phyloP scores from a whole-genome alignment of 257 asterid genomes.

The Rhazya stricta region DNA sequence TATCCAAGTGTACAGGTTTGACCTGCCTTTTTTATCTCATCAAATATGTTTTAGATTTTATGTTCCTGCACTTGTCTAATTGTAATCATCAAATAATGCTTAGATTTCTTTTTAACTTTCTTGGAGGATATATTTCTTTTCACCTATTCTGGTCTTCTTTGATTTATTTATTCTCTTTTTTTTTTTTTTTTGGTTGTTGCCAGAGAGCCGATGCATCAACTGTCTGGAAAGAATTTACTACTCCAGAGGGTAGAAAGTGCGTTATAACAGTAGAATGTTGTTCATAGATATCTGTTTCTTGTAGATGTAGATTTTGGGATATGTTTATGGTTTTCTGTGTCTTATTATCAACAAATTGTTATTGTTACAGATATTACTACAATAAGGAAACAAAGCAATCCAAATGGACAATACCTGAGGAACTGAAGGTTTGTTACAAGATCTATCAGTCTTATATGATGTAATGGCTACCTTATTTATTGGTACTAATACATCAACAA shows the following conservation, averaged over 20 bases:
- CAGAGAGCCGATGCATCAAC: slow-evolving; percentile 99
- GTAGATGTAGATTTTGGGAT: neutral
- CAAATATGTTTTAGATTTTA: neutral
- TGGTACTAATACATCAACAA: slow-evolving; percentile 28
- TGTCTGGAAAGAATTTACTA: slow-evolving; percentile 95
- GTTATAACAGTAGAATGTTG: slow-evolving; percentile 24
- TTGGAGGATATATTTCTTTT: slow-evolving; percentile 2
- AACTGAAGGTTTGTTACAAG: slow-evolving; percentile 61
- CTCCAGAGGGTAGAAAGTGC: slow-evolving; percentile 95
- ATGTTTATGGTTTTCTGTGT: slow-evolving; percentile 13
- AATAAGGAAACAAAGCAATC: slow-evolving; percentile 96
- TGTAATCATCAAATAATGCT: neutral
- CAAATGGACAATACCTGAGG: slow-evolving; percentile 94
- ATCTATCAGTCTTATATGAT: slow-evolving; percentile 8
- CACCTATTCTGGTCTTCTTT: slow-evolving; percentile 7
- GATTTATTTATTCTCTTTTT: slow-evolving; percentile 1
- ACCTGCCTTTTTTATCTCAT: neutral
- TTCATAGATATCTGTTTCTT: neutral
- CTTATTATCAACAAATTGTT: slow-evolving; percentile 9
- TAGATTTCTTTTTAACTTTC: neutral
- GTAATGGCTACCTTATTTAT: slow-evolving; percentile 5
- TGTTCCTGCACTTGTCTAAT: neutral
- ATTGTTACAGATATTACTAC: slow-evolving; percentile 72
- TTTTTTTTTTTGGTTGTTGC: slow-evolving; percentile 14
- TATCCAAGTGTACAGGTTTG: neutral